These are phyloP conservation scores for Trichophaea hybrida DNA, from an alignment of 2,329 filamentous ascomycete genomes.

Conservation along the genomic window DNA sequence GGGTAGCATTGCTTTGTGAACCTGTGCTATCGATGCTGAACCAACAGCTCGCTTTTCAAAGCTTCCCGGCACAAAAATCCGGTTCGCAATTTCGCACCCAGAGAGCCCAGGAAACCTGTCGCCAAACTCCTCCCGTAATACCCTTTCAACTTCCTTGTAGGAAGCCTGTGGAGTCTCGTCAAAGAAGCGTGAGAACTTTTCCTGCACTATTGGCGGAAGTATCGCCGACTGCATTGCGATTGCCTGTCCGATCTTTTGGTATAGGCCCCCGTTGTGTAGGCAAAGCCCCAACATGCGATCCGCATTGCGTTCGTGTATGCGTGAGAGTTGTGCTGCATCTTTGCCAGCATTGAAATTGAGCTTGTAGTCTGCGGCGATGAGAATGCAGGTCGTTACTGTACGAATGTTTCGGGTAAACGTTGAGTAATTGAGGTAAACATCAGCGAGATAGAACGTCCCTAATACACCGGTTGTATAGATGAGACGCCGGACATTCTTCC, in stretches of 20 bases:
- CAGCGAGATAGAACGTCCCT: conserved; percentile 51
- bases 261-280: conserved; percentile 76
- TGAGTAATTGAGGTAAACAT: conserved; percentile 63
- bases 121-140: conserved; percentile 71
- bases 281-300: conserved; percentile 69
- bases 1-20: conserved; percentile 76
- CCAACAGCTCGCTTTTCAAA: conserved; percentile 49
- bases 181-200: conserved; percentile 94
- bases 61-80: conserved; percentile 64
- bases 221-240: conserved; percentile 97
- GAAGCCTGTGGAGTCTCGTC: conserved; percentile 90
- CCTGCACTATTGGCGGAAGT: conserved; percentile 83
- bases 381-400: conserved; percentile 64
- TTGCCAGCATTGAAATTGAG: conserved; percentile 70
- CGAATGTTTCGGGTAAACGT: conserved; percentile 62
- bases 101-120: conserved; percentile 5
- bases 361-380: conserved; percentile 88
- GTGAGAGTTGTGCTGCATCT: conserved; percentile 29
- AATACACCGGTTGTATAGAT: conserved; percentile 45
- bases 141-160: conserved; percentile 72
- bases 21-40: conserved; percentile 87
- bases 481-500: conserved; percentile 65
- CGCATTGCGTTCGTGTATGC: conserved; percentile 71
- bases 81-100: conserved; percentile 59
- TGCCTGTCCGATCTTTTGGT: conserved; percentile 94